These are phyloP conservation scores for Penicillium mononematosum DNA, from an alignment of 495 filamentous ascomycete genomes.

Conservation along the genomic window DNA sequence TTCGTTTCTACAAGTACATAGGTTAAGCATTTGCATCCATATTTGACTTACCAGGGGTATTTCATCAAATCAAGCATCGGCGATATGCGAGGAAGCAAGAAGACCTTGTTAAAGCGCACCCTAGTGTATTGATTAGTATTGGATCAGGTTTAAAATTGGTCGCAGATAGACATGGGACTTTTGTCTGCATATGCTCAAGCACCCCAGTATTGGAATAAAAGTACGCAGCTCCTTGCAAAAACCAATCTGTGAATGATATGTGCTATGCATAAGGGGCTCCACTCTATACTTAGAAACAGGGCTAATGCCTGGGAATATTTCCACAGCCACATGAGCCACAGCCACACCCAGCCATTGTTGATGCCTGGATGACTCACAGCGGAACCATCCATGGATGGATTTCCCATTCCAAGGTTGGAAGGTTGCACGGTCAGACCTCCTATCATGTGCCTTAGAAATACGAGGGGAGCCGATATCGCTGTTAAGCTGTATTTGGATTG, in stretches of 20 bases:
- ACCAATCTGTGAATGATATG: background rate
- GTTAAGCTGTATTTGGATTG: conserved; percentile 10
- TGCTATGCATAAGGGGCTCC: background rate
- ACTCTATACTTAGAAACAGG: background rate
- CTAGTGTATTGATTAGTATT: background rate
- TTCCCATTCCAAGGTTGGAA: background rate
- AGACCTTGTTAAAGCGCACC: background rate
- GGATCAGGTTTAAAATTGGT: background rate
- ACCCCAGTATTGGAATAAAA: background rate
- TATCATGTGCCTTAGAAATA: conserved; percentile 1
- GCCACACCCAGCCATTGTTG: background rate
- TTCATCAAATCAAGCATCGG: background rate
- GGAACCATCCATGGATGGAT: background rate
- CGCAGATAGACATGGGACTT: background rate
- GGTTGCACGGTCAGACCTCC: background rate
- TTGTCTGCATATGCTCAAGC: background rate
- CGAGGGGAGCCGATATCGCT: conserved; percentile 7
- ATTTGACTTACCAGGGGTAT: background rate
- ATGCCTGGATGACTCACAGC: conserved; percentile 2
- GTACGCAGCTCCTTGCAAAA: background rate
- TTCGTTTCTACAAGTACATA: too few species aligned
- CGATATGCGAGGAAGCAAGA: background rate
- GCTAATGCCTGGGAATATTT: background rate
- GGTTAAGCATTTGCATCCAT: background rate
- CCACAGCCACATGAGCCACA: conserved; percentile 1